Conservation (phyloP, 805 yeast genomes). For the Starmerella etchellsii region DNA sequence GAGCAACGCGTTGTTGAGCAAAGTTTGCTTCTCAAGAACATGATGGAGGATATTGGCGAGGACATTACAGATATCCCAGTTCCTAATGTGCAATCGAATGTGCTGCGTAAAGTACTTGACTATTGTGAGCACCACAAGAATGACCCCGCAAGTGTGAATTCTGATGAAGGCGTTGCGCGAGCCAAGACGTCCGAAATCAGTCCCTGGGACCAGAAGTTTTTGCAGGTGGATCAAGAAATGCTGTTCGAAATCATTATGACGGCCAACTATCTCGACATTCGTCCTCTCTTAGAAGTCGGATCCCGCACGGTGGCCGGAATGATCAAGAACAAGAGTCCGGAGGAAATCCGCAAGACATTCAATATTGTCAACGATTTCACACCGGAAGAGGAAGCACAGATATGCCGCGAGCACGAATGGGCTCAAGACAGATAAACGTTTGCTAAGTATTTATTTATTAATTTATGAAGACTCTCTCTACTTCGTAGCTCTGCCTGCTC, state of each 20-base stretch:
- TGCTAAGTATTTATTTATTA: background rate
- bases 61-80: conserved; percentile 67
- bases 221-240: conserved; percentile 72
- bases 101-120: conserved; percentile 79
- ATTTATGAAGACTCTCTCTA: background rate
- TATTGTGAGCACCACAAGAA: conserved; percentile 90
- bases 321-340: conserved; percentile 37
- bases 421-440: conserved; percentile 25
- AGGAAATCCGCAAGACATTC: conserved; percentile 35
- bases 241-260: conserved; percentile 37
- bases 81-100: conserved; percentile 57
- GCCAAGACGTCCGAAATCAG: conserved; percentile 77
- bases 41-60: conserved; percentile 61
- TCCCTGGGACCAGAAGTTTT: conserved; percentile 90
- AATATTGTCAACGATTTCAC: conserved; percentile 36
- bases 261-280: conserved; percentile 37
- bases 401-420: conserved; percentile 36
- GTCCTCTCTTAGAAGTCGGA: conserved; percentile 35
- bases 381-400: conserved; percentile 38
- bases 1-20: conserved; percentile 65
- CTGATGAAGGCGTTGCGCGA: conserved; percentile 42
- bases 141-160: conserved; percentile 58
- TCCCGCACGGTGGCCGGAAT: conserved; percentile 39
- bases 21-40: conserved; percentile 70
- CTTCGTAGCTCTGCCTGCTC: conserved; percentile 84